Base-by-base conservation (phyloP, 2,329 filamentous ascomycete species). In the Triangularia verruculosa region DNA sequence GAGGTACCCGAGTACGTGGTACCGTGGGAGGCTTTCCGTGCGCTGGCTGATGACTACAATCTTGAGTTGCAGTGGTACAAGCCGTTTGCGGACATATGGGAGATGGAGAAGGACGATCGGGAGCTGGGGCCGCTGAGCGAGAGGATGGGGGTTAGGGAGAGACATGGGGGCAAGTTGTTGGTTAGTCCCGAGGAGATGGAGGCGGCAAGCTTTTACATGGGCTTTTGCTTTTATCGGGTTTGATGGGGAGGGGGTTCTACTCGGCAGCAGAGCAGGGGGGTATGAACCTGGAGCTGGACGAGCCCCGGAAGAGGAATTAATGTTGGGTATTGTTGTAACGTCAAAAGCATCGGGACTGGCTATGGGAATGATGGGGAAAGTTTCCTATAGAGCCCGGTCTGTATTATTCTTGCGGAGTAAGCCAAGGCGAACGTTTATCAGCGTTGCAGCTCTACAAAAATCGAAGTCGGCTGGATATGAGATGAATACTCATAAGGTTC, bases 1-100 rank as follows among this genome's bases (percentile, higher is more conserved):
- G 91, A 93, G 73, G 92, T 97, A 7, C 94, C 95, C 2, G 95
- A 99, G 79, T 99, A 97, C 74, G 94, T 99, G 1, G 95, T 99
- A 1, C 95, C 95, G 0, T 99, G 95, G 94, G 93, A 97, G 75
- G 93, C 93, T 0, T 98, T 99, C 80, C 91, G 95, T 78, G 93
- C 92, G 25, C 81, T 98, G 71, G 95, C 95, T 17, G 93, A 97
- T 74, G 93, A 98, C 74, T 99, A 94, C 82, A 97, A 97, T 71
- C 86, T 99, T 6, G 95, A 99, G 76, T 79, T 98, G 71, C 90
- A 97, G 77, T 99, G 97, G 73, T 91, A 96, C 72, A 94, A 94
- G 76, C 86, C 89, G 0, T 99, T 99, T 75, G 79, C 86, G 47
- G 93, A 98, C 69, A 90, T 99, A 28, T 98, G 94, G 92, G 87